Percentiles rank a stretch among this genome's conserved stretches.
These are phyloP conservation scores for Ophiostoma sp. DNA, from an alignment of 2,329 filamentous ascomycete species.

Conservation along the genomic window DNA sequence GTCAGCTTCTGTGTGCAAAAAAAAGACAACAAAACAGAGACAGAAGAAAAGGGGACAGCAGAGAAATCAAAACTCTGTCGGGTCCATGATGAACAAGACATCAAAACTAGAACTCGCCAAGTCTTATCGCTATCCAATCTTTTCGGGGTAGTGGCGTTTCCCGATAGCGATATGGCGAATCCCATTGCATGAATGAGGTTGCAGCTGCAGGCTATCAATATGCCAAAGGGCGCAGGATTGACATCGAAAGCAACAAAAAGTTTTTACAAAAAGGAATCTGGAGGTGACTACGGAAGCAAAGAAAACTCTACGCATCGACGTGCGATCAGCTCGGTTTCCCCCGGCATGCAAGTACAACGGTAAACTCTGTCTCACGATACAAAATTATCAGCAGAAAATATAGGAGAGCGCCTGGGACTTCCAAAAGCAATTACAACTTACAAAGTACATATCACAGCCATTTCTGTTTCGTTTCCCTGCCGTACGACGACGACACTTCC, in stretches of 20 bases:
- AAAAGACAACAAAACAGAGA: background rate
- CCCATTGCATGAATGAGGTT: background rate
- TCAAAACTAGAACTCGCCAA: background rate
- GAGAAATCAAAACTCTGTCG: background rate
- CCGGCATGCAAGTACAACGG: background rate
- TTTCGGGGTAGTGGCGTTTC: constrained; percentile 9
- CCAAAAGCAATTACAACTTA: too few relatives aligned
- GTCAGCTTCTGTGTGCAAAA: background rate
- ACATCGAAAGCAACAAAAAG: constrained; percentile 8
- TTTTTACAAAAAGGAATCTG: background rate
- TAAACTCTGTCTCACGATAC: background rate
- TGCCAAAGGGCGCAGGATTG: constrained; percentile 7
- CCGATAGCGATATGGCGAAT: constrained; percentile 7
- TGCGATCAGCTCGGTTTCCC: background rate
- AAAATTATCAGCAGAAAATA: too few relatives aligned
- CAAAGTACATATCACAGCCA: too few relatives aligned
- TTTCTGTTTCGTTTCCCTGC: too few relatives aligned
- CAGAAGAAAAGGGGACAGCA: background rate
- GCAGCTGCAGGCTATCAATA: background rate
- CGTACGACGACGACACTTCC: too few relatives aligned
- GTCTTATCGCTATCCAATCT: constrained; percentile 7
- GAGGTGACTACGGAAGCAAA: background rate
- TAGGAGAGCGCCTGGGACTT: too few relatives aligned
- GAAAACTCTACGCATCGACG: too few relatives aligned
- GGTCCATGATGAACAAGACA: background rate